A percentile compares a stretch with the other conserved stretches of the same genome.
These are phyloP conservation scores for Globisporangium viniferum DNA, from an alignment of 352 stramenopile species.

Conservation along the genomic window DNA sequence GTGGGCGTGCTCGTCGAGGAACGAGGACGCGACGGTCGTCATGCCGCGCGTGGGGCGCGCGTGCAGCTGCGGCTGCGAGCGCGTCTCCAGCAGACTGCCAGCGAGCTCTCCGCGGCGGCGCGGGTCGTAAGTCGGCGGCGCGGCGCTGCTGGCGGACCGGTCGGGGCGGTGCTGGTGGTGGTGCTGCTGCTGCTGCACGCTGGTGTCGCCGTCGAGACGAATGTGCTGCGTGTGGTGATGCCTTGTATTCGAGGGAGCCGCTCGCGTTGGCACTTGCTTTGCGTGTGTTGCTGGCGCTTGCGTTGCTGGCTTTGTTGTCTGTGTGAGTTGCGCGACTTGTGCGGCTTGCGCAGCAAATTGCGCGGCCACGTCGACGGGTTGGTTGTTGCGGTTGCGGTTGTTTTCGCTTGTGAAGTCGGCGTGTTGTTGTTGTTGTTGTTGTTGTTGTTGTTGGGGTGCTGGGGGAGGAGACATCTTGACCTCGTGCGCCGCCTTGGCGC, in stretches of 20 bases:
- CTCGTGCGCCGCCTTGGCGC: conserved; percentile 3
- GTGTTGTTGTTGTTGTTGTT: conserved; percentile 8
- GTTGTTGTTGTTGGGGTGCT: not conserved
- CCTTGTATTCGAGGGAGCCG: too few species aligned
- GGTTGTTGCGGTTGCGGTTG: not conserved
- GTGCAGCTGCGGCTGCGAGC: not conserved
- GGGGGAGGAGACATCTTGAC: not conserved
- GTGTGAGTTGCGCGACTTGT: not conserved
- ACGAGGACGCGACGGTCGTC: conserved; percentile 5
- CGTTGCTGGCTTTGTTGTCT: not conserved
- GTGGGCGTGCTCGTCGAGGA: not conserved
- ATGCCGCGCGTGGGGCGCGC: conserved; percentile 4
- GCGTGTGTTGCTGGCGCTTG: not conserved
- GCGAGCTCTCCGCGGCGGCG: conserved; percentile 2
- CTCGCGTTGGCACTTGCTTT: not conserved
- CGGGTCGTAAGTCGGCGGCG: not conserved
- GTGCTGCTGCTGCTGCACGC: not conserved
- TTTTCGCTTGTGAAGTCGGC: conserved; percentile 1
- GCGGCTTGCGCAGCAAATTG: conserved; percentile 2
- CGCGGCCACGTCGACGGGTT: not conserved
- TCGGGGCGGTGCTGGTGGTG: not conserved
- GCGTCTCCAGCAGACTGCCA: conserved; percentile 4
- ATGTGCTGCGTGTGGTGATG: conserved; percentile 3
- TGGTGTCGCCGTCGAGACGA: conserved; percentile 5
- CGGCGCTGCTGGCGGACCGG: not conserved